Evolutionary conservation across 345 rosid species (phyloP).

Genomic region (Salix brachista): DNA sequence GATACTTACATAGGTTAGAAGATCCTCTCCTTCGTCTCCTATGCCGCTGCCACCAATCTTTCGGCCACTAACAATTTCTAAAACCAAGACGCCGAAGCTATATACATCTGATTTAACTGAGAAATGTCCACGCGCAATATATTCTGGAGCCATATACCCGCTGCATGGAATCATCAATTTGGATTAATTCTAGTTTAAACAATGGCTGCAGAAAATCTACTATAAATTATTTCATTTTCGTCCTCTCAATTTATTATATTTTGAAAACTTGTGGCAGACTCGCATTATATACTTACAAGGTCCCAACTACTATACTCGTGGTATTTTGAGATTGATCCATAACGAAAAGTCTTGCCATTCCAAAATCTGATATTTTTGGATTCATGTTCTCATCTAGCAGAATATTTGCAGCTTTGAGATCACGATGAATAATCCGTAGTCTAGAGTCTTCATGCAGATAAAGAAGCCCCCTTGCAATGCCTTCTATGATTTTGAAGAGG

Average conservation of each 20-base stretch:
- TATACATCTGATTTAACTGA: slow-evolving; percentile 6
- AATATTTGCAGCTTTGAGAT: slow-evolving; percentile 34
- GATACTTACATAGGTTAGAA: slow-evolving; percentile 17
- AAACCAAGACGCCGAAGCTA: slow-evolving; percentile 24
- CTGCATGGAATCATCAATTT: background rate
- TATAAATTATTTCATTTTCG: too few relatives aligned
- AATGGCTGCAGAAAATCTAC: too few relatives aligned
- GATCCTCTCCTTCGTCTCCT: background rate
- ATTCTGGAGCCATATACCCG: slow-evolving; percentile 32
- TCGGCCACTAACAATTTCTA: slow-evolving; percentile 22
- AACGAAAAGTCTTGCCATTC: slow-evolving; percentile 40
- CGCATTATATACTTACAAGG: slow-evolving; percentile 19
- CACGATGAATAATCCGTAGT: slow-evolving; percentile 16
- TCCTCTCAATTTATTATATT: too few relatives aligned
- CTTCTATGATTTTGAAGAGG: slow-evolving; percentile 34
- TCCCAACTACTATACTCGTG: slow-evolving; percentile 36
- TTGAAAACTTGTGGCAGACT: background rate
- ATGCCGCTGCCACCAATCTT: background rate
- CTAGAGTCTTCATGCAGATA: background rate
- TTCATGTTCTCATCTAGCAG: slow-evolving; percentile 23
- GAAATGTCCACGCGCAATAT: slow-evolving; percentile 8
- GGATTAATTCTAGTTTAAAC: background rate
- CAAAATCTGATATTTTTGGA: slow-evolving; percentile 44
- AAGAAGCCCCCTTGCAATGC: slow-evolving; percentile 41
- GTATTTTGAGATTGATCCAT: slow-evolving; percentile 34